Evolutionary conservation across 805 yeast genomes (phyloP).

Genomic region (Saccharomycopsis amapae): DNA sequence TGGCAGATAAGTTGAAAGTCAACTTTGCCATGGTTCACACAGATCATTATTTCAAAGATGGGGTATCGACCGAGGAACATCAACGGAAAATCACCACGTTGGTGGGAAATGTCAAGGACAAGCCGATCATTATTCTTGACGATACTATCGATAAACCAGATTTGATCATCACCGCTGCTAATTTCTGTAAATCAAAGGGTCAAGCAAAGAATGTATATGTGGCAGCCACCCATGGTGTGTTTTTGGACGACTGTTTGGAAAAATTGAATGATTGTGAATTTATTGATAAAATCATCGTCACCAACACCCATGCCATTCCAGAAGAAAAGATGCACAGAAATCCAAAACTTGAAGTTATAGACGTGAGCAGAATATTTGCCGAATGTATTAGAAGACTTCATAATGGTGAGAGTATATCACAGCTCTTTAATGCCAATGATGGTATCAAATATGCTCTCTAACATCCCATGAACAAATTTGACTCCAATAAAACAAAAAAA

Average conservation of each 20-base stretch:
- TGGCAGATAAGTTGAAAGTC: slow-evolving; percentile 52
- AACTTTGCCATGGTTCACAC: slow-evolving; percentile 58
- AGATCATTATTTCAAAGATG: slow-evolving; percentile 34
- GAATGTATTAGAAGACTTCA: slow-evolving; percentile 59
- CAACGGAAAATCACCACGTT: slow-evolving; percentile 46
- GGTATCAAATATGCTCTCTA: slow-evolving; percentile 1
- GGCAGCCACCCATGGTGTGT: slow-evolving; percentile 52
- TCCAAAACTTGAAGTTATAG: slow-evolving; percentile 46
- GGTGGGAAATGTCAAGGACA: slow-evolving; percentile 55
- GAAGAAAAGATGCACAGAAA: slow-evolving; percentile 42
- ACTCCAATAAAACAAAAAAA: background rate
- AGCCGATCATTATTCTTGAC: slow-evolving; percentile 51
- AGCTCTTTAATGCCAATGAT: slow-evolving; percentile 40
- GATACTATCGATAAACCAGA: slow-evolving; percentile 55
- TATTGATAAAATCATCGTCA: slow-evolving; percentile 51
- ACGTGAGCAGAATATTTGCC: slow-evolving; percentile 50
- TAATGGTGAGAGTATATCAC: slow-evolving; percentile 56
- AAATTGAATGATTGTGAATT: slow-evolving; percentile 37
- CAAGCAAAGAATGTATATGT: slow-evolving; percentile 54
- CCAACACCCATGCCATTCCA: slow-evolving; percentile 51
- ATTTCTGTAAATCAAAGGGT: slow-evolving; percentile 48
- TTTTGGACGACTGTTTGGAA: slow-evolving; percentile 50
- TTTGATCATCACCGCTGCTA: slow-evolving; percentile 50
- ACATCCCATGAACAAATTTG: background rate
- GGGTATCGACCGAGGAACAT: slow-evolving; percentile 30